Conservation (phyloP, 805 yeast species). For the Blastobotrys terrestris region DNA sequence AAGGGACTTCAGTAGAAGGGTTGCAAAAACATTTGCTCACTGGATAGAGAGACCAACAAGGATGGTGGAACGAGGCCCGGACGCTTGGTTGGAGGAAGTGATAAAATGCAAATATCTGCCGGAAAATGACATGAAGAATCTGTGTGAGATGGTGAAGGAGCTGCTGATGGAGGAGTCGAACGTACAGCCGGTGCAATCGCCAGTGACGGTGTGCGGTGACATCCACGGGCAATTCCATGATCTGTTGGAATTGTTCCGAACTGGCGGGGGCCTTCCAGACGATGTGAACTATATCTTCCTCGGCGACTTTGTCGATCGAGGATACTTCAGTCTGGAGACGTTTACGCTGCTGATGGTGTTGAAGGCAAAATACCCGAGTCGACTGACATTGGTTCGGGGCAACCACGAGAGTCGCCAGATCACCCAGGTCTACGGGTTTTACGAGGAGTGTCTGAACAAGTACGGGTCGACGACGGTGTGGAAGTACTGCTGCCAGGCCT, state of each 20-base stretch:
- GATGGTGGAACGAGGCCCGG: slow-evolving; percentile 58
- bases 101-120: slow-evolving; percentile 82
- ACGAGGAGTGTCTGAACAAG: slow-evolving; percentile 89
- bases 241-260: slow-evolving; percentile 78
- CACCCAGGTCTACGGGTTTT: slow-evolving; percentile 97
- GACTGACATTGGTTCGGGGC: slow-evolving; percentile 91
- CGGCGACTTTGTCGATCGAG: slow-evolving; percentile 97
- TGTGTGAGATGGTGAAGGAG: slow-evolving; percentile 93
- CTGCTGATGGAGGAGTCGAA: slow-evolving; percentile 92
- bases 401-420: slow-evolving; percentile 96
- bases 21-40: background rate
- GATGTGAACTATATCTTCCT: slow-evolving; percentile 76
- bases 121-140: slow-evolving; percentile 91
- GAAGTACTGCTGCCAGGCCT: slow-evolving; percentile 95
- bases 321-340: slow-evolving; percentile 92
- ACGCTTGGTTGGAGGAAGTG: slow-evolving; percentile 92
- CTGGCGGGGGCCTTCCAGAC: slow-evolving; percentile 88
- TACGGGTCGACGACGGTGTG: slow-evolving; percentile 93
- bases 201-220: slow-evolving; percentile 93
- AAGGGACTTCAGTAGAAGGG: background rate
- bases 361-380: slow-evolving; percentile 78
- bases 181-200: slow-evolving; percentile 87
- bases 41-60: too few species aligned
- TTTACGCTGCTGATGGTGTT: slow-evolving; percentile 90
- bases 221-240: slow-evolving; percentile 98